These are phyloP conservation scores for Suhomyces vadensis DNA, from an alignment of 805 yeast species.

Conservation along the genomic window DNA sequence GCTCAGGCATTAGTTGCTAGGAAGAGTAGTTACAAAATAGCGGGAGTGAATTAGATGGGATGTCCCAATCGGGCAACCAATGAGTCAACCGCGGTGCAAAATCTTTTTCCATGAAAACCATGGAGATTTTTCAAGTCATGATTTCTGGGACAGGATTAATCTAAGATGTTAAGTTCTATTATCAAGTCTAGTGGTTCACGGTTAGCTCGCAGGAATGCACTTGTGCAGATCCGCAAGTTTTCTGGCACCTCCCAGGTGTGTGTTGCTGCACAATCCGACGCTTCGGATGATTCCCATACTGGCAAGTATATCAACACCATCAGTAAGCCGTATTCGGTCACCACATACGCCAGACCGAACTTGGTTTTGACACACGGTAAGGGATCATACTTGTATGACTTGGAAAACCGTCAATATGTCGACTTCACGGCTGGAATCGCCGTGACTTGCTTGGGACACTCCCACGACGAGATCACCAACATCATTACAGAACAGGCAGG, in stretches of 20 bases:
- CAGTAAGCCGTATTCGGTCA: conserved; percentile 57
- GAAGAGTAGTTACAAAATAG: neutral
- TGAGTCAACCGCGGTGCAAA: conserved; percentile 39
- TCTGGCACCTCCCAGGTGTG: conserved; percentile 14
- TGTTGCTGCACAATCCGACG: conserved; percentile 23
- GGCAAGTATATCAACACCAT: conserved; percentile 46
- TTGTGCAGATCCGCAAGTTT: neutral
- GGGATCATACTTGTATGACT: conserved; percentile 80
- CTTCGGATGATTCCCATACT: conserved; percentile 32
- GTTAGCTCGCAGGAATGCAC: conserved; percentile 2
- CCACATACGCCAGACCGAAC: conserved; percentile 79
- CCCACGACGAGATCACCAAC: conserved; percentile 70
- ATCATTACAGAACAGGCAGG: conserved; percentile 71
- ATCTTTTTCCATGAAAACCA: conserved; percentile 17
- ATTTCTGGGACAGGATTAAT: no score
- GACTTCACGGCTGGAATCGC: conserved; percentile 98
- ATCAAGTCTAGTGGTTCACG: conserved; percentile 2
- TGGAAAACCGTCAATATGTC: conserved; percentile 72
- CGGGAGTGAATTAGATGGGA: neutral
- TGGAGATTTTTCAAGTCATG: no score
- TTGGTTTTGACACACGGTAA: conserved; percentile 76
- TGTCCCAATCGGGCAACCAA: conserved; percentile 20
- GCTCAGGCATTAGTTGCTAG: no score
- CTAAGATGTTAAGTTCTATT: conserved; percentile 17
- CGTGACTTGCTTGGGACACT: conserved; percentile 92